These are phyloP conservation scores for Helotiales sp. DNA, from an alignment of 2,329 filamentous ascomycete genomes.

Conservation along the genomic window DNA sequence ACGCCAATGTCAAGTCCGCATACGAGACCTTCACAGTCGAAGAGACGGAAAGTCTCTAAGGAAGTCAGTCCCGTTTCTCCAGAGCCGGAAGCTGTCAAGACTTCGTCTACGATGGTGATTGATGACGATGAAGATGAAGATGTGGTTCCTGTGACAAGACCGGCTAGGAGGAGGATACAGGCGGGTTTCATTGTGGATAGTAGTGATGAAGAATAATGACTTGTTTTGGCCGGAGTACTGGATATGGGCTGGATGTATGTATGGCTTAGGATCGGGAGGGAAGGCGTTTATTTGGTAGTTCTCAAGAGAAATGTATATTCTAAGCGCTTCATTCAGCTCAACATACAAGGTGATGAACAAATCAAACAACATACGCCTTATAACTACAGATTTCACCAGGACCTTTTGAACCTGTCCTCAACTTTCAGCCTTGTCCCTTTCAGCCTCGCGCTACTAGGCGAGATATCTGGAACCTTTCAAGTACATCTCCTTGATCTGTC, in stretches of 20 bases:
- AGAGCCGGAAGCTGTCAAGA: conserved; percentile 15
- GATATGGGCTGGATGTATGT: not conserved
- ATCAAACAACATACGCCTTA: too few species aligned
- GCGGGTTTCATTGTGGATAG: conserved; percentile 64
- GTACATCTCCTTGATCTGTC: not conserved
- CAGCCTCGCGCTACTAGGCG: conserved; percentile 7
- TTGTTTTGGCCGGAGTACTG: conserved; percentile 15
- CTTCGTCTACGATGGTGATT: conserved; percentile 12
- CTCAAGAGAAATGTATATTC: conserved; percentile 1
- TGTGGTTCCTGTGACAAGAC: conserved; percentile 45
- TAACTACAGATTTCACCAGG: too few species aligned
- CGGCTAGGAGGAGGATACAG: conserved; percentile 46
- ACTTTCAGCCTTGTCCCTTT: not conserved
- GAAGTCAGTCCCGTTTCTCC: conserved; percentile 40
- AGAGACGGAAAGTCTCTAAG: conserved; percentile 46
- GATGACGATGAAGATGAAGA: conserved; percentile 48
- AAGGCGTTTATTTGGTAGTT: not conserved
- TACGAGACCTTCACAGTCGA: conserved; percentile 42
- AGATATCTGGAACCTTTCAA: conserved; percentile 2
- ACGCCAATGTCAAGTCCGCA: conserved; percentile 49
- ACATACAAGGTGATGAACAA: too few species aligned
- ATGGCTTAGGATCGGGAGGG: not conserved
- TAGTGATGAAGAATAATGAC: conserved; percentile 52
- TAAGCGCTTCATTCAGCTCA: too few species aligned
- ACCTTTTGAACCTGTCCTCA: not conserved